These are phyloP conservation scores for Citrus mangshanensis DNA, from an alignment of 345 rosid species.

Conservation along the genomic window DNA sequence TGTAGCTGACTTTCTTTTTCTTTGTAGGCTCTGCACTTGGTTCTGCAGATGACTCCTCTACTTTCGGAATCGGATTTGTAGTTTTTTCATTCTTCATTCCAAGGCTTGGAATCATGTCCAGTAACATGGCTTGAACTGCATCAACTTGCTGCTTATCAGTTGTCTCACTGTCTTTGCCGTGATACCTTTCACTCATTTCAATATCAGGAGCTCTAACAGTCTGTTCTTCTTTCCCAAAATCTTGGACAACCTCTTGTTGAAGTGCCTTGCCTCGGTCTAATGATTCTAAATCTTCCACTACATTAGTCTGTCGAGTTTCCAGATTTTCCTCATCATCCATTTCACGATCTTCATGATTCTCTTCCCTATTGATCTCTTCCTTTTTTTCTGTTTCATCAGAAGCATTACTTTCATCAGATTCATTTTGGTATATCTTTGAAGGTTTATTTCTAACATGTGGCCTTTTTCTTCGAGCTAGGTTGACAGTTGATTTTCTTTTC, in stretches of 20 bases:
- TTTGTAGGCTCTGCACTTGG: slow-evolving; percentile 28
- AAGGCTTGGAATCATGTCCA: slow-evolving; percentile 83
- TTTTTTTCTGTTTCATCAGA: slow-evolving; percentile 24
- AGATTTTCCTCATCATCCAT: slow-evolving; percentile 7
- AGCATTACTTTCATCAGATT: slow-evolving; percentile 46
- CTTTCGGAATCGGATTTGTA: slow-evolving; percentile 8
- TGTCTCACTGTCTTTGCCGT: slow-evolving; percentile 11
- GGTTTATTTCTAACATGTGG: slow-evolving; percentile 47
- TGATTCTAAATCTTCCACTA: slow-evolving; percentile 28
- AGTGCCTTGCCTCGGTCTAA: slow-evolving; percentile 13
- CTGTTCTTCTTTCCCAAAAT: slow-evolving; percentile 1
- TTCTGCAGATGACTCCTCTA: slow-evolving; percentile 22
- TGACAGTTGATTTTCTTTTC: slow-evolving; percentile 33
- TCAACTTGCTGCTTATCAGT: slow-evolving; percentile 38
- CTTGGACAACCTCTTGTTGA: slow-evolving; percentile 27
- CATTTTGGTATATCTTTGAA: slow-evolving; percentile 47
- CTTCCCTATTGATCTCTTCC: slow-evolving; percentile 22
- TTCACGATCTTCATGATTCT: slow-evolving; percentile 14
- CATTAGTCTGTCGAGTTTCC: slow-evolving; percentile 6
- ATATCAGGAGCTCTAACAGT: slow-evolving; percentile 11
- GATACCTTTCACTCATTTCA: slow-evolving; percentile 9
- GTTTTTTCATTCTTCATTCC: slow-evolving; percentile 38
- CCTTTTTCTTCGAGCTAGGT: slow-evolving; percentile 36
- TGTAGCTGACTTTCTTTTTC: slow-evolving; percentile 91
- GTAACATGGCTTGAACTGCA: slow-evolving; percentile 81